A percentile compares a stretch with the other conserved stretches of the same genome.
These are phyloP conservation scores for Sugiyamaella grinbergsii DNA, from an alignment of 1,139 yeast species.

Conservation along the genomic window DNA sequence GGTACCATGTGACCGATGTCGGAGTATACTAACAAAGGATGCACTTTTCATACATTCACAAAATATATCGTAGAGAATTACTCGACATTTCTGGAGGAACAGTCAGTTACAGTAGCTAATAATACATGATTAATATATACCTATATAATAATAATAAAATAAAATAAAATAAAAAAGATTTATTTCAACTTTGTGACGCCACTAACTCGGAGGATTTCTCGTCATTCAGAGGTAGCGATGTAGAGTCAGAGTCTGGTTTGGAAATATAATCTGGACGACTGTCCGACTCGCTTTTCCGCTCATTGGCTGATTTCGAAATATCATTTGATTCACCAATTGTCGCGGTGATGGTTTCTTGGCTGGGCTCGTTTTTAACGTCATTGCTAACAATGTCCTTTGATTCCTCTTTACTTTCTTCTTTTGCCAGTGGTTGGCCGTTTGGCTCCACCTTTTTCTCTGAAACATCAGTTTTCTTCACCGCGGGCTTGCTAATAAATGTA, in stretches of 20 bases:
- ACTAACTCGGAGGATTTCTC: slow-evolving; percentile 12
- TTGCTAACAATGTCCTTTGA: background rate
- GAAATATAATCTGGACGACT: background rate
- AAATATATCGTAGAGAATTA: too few relatives aligned
- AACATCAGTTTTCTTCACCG: background rate
- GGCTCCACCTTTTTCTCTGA: slow-evolving; percentile 1
- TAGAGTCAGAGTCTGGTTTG: background rate
- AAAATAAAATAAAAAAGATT: slow-evolving; percentile 1
- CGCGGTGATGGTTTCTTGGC: too few relatives aligned
- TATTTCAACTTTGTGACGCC: slow-evolving; percentile 5
- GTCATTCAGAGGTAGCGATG: background rate
- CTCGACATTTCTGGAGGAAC: background rate
- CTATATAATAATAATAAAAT: slow-evolving; percentile 1
- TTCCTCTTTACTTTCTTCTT: background rate
- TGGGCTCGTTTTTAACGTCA: background rate
- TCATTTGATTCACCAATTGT: background rate
- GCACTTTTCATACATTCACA: slow-evolving; percentile 1
- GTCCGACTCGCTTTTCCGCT: too few relatives aligned
- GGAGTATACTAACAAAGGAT: too few relatives aligned
- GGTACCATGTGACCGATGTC: too few relatives aligned
- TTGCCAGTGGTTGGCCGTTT: background rate
- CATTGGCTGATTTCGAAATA: background rate
- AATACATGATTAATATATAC: slow-evolving; percentile 10
- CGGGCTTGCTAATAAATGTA: background rate
- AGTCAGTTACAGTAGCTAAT: slow-evolving; percentile 7